Base-by-base conservation (phyloP, 2,329 filamentous ascomycete species). In the Colletotrichum paranaense region DNA sequence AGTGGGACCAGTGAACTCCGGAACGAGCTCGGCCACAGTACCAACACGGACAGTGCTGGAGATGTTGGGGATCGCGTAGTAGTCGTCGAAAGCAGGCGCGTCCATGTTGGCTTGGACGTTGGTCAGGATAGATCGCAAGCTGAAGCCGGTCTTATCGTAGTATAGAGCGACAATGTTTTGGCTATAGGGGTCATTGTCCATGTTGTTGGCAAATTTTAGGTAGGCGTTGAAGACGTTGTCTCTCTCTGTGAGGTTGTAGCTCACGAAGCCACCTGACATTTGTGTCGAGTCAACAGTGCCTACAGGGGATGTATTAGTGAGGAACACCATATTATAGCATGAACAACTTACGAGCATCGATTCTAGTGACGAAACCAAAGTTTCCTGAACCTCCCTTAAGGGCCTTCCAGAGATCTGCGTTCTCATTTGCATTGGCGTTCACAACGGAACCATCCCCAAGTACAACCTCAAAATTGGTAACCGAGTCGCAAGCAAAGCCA, bases 351-450 rank as follows among this genome's bases (percentile, higher is more conserved):
- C 69, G 46, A 16, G 62, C 69, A 56, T 81, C 78, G 7, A 79
- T 64, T 12, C 77, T 74, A 16, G 84, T 81, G 22, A 82, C 78
- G 65, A 84, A 79, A n/a, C 84, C 86, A 57, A 86, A 82, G 76
- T 88, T 88, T 56, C 81, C 83, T 4, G 82, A 81, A n/a, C 87
- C 86, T 7, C 86, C 87, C 67, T 85, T 84, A 1, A 87, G 78
- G 0, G 86, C 86, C 67, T 81, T 82, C 77, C 80, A 88, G 1
- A 88, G 80, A 52, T 87, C 85, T 0, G 77, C 12, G 64, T 87
- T 81, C 8, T 80, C 68, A 0, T 78, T 59, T 0, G 75, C 75
- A 60, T 83, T 86, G 16, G 82, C 86, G 6, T 84, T 82, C 30
- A 87, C 78, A 22, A 88, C 80, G 1, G 73, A 67, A 5, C 86